Evolutionary conservation across 495 filamentous ascomycete genomes (phyloP).

Genomic region (Penicillium diatomitis): DNA sequence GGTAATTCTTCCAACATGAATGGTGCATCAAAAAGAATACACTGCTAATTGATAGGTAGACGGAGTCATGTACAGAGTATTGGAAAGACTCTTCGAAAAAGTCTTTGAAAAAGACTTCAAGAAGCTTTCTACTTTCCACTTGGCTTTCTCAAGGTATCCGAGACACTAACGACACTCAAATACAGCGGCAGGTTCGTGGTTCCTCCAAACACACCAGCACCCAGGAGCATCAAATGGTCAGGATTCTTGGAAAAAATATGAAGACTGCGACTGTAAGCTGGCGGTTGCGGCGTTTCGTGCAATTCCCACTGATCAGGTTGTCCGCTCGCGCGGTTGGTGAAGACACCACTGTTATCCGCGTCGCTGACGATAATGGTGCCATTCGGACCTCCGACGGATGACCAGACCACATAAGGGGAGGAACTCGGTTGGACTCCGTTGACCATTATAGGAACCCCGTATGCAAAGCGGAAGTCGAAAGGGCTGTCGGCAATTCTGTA

Average conservation of each 20-base stretch:
- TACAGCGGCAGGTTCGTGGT: background rate
- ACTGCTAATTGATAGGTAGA: too few relatives aligned
- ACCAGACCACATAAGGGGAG: constrained; percentile 1
- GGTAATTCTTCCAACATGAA: too few relatives aligned
- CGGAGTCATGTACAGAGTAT: too few relatives aligned
- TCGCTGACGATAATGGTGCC: background rate
- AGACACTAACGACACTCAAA: background rate
- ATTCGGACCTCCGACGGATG: background rate
- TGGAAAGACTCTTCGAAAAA: too few relatives aligned
- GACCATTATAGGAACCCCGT: constrained; percentile 15
- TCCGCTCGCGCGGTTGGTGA: background rate
- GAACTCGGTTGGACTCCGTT: constrained; percentile 34
- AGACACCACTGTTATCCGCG: background rate
- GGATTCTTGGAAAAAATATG: background rate
- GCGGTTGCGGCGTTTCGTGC: background rate
- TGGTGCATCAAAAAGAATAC: too few relatives aligned
- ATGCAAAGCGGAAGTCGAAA: constrained; percentile 12
- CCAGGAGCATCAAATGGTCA: background rate
- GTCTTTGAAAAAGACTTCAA: background rate
- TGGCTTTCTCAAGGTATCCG: background rate
- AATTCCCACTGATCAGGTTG: background rate
- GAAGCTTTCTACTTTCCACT: background rate
- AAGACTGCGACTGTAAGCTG: background rate
- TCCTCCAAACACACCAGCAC: background rate
- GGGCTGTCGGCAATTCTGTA: constrained; percentile 38